A percentile compares a stretch with the other conserved stretches of the same genome.
Conservation (phyloP, 1,139 yeast species). For the Candida smagusa region DNA sequence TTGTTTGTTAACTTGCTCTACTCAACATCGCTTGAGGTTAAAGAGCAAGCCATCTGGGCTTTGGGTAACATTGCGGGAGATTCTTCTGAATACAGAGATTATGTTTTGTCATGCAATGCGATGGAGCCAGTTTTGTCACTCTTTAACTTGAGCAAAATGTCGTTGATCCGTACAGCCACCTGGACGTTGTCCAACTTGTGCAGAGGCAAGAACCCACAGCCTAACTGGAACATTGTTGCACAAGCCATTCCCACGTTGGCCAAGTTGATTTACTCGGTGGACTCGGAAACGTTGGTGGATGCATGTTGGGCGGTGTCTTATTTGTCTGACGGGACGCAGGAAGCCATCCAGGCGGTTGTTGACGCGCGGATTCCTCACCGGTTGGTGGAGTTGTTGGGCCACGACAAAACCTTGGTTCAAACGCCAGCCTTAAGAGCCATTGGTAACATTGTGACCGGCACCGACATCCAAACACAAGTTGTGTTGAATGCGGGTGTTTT, state of each 20-base stretch:
- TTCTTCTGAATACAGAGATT: conserved; percentile 84
- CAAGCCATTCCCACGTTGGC: conserved; percentile 90
- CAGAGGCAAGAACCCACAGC: conserved; percentile 95
- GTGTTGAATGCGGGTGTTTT: conserved; percentile 92
- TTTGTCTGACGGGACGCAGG: conserved; percentile 86
- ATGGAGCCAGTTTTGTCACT: conserved; percentile 82
- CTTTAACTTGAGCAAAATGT: conserved; percentile 78
- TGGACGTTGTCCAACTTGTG: conserved; percentile 97
- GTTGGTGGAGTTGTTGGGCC: conserved; percentile 83
- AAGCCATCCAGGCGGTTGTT: conserved; percentile 93
- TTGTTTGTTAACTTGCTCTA: conserved; percentile 77
- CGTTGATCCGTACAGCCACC: conserved; percentile 91
- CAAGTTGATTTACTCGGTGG: conserved; percentile 83
- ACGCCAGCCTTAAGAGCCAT: conserved; percentile 97
- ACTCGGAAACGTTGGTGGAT: conserved; percentile 90
- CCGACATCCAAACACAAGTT: conserved; percentile 90
- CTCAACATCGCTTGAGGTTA: conserved; percentile 83
- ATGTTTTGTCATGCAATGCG: conserved; percentile 79
- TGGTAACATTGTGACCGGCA: conserved; percentile 97
- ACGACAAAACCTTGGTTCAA: conserved; percentile 82
- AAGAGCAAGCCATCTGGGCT: conserved; percentile 99
- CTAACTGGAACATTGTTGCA: conserved; percentile 87
- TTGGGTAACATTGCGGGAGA: conserved; percentile 99
- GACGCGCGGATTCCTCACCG: conserved; percentile 95
- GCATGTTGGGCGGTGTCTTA: conserved; percentile 99